These are phyloP conservation scores for Metarhizium humberi DNA, from an alignment of 2,329 filamentous ascomycete species.

Conservation along the genomic window DNA sequence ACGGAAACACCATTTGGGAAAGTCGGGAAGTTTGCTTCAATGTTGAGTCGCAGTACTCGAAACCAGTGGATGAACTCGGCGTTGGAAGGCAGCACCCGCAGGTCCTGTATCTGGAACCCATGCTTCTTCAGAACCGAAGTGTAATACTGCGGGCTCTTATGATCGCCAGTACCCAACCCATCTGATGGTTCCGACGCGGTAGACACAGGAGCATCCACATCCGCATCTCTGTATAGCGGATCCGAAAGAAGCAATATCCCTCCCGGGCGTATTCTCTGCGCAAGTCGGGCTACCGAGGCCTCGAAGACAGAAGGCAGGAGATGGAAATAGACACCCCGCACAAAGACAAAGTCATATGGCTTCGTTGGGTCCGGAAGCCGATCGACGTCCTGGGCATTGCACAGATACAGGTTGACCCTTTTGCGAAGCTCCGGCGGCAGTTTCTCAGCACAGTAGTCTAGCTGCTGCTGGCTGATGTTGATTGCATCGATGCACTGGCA, in stretches of 20 bases:
- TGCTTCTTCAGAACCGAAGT: slow-evolving; percentile 1
- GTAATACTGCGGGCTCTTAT: slow-evolving; percentile 2
- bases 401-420: background rate
- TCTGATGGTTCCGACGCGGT: background rate
- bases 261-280: background rate
- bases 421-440: background rate
- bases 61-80: slow-evolving; percentile 6
- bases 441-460: slow-evolving; percentile 1
- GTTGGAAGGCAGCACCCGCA: slow-evolving; percentile 4
- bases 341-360: slow-evolving; percentile 2
- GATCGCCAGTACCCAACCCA: background rate
- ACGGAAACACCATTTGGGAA: background rate
- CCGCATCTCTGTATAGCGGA: background rate
- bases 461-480: slow-evolving; percentile 5
- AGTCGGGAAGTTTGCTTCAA: slow-evolving; percentile 1
- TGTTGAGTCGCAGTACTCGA: slow-evolving; percentile 1
- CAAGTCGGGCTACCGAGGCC: slow-evolving; percentile 3
- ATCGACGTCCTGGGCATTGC: slow-evolving; percentile 1
- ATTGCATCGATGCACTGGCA: slow-evolving; percentile 5
- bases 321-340: background rate
- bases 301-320: slow-evolving; percentile 2
- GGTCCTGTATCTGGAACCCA: slow-evolving; percentile 2
- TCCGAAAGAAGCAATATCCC: slow-evolving; percentile 3
- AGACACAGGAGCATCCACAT: background rate
- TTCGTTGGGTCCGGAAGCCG: background rate